Percentiles rank a stretch among this genome's conserved stretches.
phyloP scores from a whole-genome alignment of 2,329 filamentous ascomycete genomes.

The Westerdykella ornata region DNA sequence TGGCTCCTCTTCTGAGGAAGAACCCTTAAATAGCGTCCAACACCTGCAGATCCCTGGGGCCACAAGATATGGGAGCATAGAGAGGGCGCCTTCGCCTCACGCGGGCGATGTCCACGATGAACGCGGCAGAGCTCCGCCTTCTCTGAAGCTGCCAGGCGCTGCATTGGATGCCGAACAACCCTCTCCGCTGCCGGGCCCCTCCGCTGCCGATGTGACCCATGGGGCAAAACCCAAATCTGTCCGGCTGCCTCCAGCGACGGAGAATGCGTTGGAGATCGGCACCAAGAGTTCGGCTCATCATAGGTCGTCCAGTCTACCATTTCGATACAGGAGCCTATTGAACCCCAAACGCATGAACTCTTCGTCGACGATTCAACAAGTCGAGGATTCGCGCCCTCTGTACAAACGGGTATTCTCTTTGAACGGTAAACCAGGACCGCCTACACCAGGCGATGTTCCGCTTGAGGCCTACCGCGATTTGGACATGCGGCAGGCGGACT shows the following conservation, averaged over 20 bases:
- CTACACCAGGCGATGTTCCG: conserved; percentile 43
- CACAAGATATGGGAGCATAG: conserved; percentile 58
- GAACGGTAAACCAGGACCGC: conserved; percentile 34
- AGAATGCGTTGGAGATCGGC: conserved; percentile 41
- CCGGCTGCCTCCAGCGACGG: conserved; percentile 14
- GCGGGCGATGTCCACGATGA: conserved; percentile 7
- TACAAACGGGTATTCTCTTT: conserved; percentile 40
- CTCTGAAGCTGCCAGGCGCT: conserved; percentile 56
- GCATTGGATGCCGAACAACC: conserved; percentile 45
- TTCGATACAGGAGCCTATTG: conserved; percentile 34
- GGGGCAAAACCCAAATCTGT: conserved; percentile 15
- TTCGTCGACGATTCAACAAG: conserved; percentile 20
- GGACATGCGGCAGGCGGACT: conserved; percentile 70
- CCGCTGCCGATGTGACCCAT: conserved; percentile 4
- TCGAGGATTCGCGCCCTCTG: conserved; percentile 29
- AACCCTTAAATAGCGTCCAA: conserved; percentile 20
- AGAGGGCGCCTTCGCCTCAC: conserved; percentile 44
- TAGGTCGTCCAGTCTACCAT: conserved; percentile 22
- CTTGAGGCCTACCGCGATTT: conserved; percentile 57
- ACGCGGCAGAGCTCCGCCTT: conserved; percentile 39
- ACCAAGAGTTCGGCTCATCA: conserved; percentile 33
- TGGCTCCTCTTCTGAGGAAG: conserved; percentile 16
- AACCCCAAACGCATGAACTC: conserved; percentile 40
- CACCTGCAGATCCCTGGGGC: conserved; percentile 21
- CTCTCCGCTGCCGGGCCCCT: conserved; percentile 14